Evolutionary conservation across 2,329 filamentous ascomycete species (phyloP), one percentile per base, ranked within the genome.

Genomic region (Beauveria caledonica): DNA sequence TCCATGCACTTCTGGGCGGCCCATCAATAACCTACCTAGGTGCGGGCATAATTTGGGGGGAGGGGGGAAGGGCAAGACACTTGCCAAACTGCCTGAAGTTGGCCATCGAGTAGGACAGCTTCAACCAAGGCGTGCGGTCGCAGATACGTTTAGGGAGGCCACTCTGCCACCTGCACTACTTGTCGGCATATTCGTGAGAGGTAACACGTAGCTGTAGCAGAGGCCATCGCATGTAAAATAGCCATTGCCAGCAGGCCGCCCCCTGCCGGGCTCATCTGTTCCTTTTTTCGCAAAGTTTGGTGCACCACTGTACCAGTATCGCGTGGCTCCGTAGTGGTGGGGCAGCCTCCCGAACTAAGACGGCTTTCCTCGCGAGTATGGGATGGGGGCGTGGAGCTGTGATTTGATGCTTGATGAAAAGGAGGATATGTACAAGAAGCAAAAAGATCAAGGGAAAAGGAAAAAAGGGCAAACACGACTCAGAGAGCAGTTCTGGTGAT

Each of bases 231-330:
- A 19, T 19, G 13, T 57, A 21, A 48, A 55, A 39, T 57, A 27
- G 54, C 23, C 27, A 23, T 39, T 39, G 54, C 29, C 25, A 25
- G 51, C 19, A 42, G 10, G 42, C 13, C 27, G 45, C 27, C 29
- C 44, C 54, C 54, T 58, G 56, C 33, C 55, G n/a, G 7, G 39
- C 55, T 44, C 27, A 48, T 46, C 54, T 49, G 44, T 48, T 57
- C 54, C 42, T 25, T 48, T 55, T 36, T 33, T 25, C 15, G 23
- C 21, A 36, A 36, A 15, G 33, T 36, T 36, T 36, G 33, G 33
- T 23, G 23, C 23, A 23, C 23, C 23, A 4, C 23, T 4, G 23
- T 36, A 36, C 33, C 33, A 36, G 33, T 15, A 36, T 36, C 33
- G 11, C 33, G 23, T 55, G 40, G 21, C 55, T 50, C 45, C 44